Conservation (phyloP, 140 eudicot genomes). For the Erigeron philadelphicus region DNA sequence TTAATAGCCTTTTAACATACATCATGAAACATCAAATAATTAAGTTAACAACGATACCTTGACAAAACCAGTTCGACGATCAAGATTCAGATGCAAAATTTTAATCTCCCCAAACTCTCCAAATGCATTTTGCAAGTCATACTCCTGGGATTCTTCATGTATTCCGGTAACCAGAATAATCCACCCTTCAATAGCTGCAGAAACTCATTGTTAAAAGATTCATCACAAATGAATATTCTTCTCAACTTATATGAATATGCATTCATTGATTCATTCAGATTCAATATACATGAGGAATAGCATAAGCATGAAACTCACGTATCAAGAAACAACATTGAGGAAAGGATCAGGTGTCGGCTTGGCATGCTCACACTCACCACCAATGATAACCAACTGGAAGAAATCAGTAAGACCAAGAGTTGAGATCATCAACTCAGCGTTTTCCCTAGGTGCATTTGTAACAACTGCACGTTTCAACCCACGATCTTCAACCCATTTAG, state of each 20-base stretch:
- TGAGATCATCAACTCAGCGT: conserved; percentile 74
- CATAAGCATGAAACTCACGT: no score
- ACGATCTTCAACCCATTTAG: conserved; percentile 78
- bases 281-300: neutral
- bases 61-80: conserved; percentile 90
- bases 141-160: conserved; percentile 99
- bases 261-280: neutral
- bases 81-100: conserved; percentile 93
- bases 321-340: no score
- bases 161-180: conserved; percentile 91
- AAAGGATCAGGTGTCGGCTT: conserved; percentile 84
- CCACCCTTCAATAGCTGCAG: conserved; percentile 98
- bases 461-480: conserved; percentile 95
- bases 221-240: conserved; percentile 1
- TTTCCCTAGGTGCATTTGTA: conserved; percentile 83
- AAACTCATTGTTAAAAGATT: conserved; percentile 18
- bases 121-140: conserved; percentile 78
- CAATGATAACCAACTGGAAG: conserved; percentile 63
- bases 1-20: neutral
- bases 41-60: conserved; percentile 42
- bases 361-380: conserved; percentile 81
- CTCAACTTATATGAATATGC: neutral
- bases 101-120: conserved; percentile 89
- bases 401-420: conserved; percentile 85
- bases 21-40: neutral